Evolutionary conservation across 1,139 yeast species (phyloP).

Genomic region (Barnettozyma hawaiiensis): DNA sequence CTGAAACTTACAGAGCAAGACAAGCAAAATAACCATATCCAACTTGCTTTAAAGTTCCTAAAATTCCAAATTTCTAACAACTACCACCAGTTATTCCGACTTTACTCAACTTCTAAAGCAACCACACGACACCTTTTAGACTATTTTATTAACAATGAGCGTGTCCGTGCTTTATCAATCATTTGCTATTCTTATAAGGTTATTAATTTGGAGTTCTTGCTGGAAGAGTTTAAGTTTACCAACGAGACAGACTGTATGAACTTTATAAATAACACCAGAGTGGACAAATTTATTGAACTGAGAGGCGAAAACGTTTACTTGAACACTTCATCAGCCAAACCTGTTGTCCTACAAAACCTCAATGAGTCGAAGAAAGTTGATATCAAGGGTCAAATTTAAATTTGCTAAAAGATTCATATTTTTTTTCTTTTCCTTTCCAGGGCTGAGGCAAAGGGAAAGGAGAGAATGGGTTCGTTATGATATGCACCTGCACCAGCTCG

Average conservation of each 20-base stretch:
- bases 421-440: too few relatives aligned
- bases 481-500: too few relatives aligned
- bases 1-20: conserved; percentile 26
- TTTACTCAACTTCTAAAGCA: conserved; percentile 35
- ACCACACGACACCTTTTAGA: conserved; percentile 36
- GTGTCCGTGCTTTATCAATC: conserved; percentile 53
- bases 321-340: conserved; percentile 42
- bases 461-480: too few relatives aligned
- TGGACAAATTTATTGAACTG: conserved; percentile 35
- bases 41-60: conserved; percentile 41
- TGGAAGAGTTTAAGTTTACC: conserved; percentile 43
- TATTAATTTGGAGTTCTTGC: conserved; percentile 42
- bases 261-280: conserved; percentile 40
- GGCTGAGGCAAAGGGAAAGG: too few relatives aligned
- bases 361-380: conserved; percentile 61
- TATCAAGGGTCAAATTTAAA: conserved; percentile 78
- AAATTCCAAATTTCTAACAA: conserved; percentile 41
- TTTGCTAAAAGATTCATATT: not conserved
- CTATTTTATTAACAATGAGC: conserved; percentile 47
- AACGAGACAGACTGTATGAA: conserved; percentile 29
- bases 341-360: conserved; percentile 39
- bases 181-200: conserved; percentile 60
- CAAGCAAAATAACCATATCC: conserved; percentile 28
- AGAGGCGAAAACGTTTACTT: conserved; percentile 31
- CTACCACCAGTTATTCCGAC: conserved; percentile 47